These are phyloP conservation scores for Celoporthe dispersa DNA, from an alignment of 2,329 filamentous ascomycete genomes.

Conservation along the genomic window DNA sequence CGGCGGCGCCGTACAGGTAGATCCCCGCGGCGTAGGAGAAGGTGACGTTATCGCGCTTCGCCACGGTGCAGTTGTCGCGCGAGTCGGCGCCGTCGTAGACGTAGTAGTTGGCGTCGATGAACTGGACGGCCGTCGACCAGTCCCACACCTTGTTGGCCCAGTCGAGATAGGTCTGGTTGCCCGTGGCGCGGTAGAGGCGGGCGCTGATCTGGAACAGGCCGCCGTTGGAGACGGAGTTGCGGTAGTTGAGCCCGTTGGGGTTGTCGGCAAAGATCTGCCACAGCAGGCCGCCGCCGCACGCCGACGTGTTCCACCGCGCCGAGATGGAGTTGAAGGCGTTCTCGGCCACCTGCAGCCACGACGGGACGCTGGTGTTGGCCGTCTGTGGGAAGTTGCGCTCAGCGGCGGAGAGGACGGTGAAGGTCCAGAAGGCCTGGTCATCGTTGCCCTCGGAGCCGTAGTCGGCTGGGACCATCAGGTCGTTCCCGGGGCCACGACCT, in stretches of 20 bases:
- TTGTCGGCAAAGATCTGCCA: constrained; percentile 85
- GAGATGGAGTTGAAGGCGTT: constrained; percentile 76
- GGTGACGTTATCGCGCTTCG: constrained; percentile 51
- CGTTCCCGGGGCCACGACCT: constrained; percentile 57
- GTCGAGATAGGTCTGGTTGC: constrained; percentile 66
- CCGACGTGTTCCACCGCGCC: constrained; percentile 68
- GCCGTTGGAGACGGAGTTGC: constrained; percentile 80
- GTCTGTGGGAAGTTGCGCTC: constrained; percentile 68
- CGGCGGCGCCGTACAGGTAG: constrained; percentile 66
- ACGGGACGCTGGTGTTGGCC: constrained; percentile 57
- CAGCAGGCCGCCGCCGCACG: constrained; percentile 73
- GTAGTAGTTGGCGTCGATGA: constrained; percentile 59
- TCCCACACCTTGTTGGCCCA: constrained; percentile 72
- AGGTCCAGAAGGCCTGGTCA: constrained; percentile 76
- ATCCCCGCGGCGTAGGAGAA: constrained; percentile 71
- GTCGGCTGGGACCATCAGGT: constrained; percentile 64
- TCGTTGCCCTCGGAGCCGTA: constrained; percentile 71
- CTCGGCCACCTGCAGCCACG: constrained; percentile 69
- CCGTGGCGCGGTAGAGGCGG: constrained; percentile 71
- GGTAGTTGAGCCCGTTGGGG: constrained; percentile 76
- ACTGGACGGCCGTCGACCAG: constrained; percentile 61
- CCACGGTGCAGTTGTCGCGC: constrained; percentile 55
- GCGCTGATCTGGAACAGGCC: constrained; percentile 83
- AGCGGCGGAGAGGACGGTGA: constrained; percentile 68
- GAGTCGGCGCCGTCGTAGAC: constrained; percentile 68